These are phyloP conservation scores for Myriosclerotinia curreyana DNA, from an alignment of 2,329 filamentous ascomycete genomes.

Conservation along the genomic window DNA sequence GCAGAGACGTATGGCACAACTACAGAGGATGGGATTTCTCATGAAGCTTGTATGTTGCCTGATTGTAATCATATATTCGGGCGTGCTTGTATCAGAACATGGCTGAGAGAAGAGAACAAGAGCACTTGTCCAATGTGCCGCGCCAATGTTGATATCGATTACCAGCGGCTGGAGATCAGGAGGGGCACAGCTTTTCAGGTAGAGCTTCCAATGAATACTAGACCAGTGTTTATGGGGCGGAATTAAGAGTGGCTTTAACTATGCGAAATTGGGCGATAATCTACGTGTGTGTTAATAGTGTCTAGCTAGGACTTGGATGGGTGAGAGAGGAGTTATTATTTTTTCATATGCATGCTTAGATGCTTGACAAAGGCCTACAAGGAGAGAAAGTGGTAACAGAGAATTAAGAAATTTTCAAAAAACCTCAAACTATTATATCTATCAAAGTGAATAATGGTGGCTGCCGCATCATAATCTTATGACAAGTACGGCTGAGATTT, in stretches of 20 bases:
- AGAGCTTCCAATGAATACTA: no score
- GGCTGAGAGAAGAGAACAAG: not conserved
- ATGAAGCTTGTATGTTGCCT: not conserved
- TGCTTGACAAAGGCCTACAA: no score
- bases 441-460: not conserved
- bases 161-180: not conserved
- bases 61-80: not conserved
- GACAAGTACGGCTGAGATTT: not conserved
- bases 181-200: not conserved
- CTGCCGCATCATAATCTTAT: not conserved
- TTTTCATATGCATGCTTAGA: no score
- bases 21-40: not conserved
- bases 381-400: no score
- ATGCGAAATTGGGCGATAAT: no score
- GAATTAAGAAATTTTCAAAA: no score
- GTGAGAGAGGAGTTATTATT: no score
- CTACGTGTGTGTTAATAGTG: no score
- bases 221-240: no score
- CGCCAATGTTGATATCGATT: not conserved
- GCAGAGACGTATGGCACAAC: not conserved
- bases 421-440: no score
- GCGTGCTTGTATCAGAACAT: not conserved
- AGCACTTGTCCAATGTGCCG: conserved; percentile 2
- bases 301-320: no score
- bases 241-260: no score